Base-by-base conservation (phyloP, 2,329 filamentous ascomycete species). In the Neofusicoccum laricinum region DNA sequence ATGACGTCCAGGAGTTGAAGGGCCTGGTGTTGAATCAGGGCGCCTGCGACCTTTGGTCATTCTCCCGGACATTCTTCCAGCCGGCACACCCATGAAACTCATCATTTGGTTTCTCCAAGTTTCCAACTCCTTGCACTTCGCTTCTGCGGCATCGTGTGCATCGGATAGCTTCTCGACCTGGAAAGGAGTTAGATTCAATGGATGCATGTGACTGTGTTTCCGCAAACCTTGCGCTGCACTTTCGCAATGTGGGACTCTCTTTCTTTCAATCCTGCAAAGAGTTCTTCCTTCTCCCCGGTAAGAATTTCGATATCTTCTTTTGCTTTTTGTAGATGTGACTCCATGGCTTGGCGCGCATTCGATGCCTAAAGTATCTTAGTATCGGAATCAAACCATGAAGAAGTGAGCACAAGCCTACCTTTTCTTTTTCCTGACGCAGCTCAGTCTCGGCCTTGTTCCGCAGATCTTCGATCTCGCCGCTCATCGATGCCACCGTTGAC, bases 71-170 rank as follows among this genome's bases (percentile, higher is more conserved):
- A n/a, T 19, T 7, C 58, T 45, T 49, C 17, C 36, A 11, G 45
- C 21, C 25, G 45, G 58, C 7, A 14, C 53, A 12, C 70, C 69
- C 66, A 76, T 71, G 8, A 69, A 70, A n/a, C 66, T 68, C 6
- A 72, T 57, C 4, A 75, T 68, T 15, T 63, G 19, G 41, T 64
- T 73, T 36, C 69, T 71, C 43, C 69, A 53, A 8, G 71, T 67
- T 58, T 66, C 70, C 2, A 74, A 61, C 30, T 71, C 71, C 8
- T 73, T 15, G 10, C 15, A 21, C 25, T 25, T 40, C 1, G 43
- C 58, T 36, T 41, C 45, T 15, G 21, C 40, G 32, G 72, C 68
- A 21, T 65, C 63, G 36, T 70, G 73, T 3, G 69, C 62, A 2
- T 72, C 65, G n/a, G 66, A 66, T 15, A 76, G 72, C 49, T 55